Evolutionary conservation across 2,329 filamentous ascomycete genomes (phyloP).

Genomic region (Beauveria varroae): DNA sequence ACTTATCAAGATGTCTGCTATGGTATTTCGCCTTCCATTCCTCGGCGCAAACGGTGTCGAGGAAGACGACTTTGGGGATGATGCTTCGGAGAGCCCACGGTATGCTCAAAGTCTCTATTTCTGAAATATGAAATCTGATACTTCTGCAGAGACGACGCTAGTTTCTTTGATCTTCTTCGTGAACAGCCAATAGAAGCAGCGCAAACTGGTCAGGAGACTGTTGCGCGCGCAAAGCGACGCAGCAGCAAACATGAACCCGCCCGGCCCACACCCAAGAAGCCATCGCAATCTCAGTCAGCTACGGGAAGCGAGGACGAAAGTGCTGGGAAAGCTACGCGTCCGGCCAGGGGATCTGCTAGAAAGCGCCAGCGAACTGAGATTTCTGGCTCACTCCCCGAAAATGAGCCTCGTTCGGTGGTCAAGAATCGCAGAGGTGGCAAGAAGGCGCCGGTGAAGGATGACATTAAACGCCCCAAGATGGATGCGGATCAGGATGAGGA

Average conservation of each 20-base stretch:
- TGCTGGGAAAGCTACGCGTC: not conserved
- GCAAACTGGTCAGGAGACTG: not conserved
- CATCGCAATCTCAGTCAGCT: not conserved
- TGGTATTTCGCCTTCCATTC: not conserved
- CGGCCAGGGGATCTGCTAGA: not conserved
- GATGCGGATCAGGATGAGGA: constrained; percentile 12
- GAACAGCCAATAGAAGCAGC: not conserved
- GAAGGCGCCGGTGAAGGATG: not conserved
- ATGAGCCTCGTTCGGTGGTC: not conserved
- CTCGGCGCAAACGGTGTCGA: not conserved
- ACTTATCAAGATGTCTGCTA: not conserved
- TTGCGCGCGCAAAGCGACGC: not conserved
- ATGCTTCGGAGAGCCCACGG: not conserved
- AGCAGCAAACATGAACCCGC: not conserved
- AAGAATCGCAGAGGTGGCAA: not conserved
- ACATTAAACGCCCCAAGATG: constrained; percentile 11
- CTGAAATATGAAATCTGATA: not conserved
- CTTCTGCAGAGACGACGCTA: not conserved
- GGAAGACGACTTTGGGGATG: not conserved
- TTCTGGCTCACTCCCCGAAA: not conserved
- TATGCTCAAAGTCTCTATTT: not conserved
- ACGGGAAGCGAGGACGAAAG: not conserved
- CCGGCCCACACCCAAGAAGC: not conserved
- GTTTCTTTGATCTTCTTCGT: not conserved
- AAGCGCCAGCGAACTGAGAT: not conserved